Percentiles rank a stretch among this genome's conserved stretches.
These are phyloP conservation scores for Vigna radiata DNA, from an alignment of 306 rosid genomes.

Conservation along the genomic window DNA sequence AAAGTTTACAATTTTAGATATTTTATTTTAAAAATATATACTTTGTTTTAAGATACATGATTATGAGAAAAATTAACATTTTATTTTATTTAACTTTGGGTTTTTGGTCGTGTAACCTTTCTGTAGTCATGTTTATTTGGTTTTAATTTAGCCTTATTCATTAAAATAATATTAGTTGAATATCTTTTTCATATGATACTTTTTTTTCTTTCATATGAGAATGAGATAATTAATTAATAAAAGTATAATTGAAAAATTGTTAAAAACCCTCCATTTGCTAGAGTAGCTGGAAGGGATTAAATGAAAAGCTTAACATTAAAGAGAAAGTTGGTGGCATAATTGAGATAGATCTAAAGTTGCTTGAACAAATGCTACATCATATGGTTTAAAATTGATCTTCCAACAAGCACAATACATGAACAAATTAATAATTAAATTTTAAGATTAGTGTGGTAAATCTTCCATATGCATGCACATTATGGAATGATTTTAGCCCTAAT, in stretches of 20 bases:
- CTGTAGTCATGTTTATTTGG: too few relatives aligned
- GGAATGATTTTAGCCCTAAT: background rate
- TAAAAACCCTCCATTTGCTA: background rate
- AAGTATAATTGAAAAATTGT: too few relatives aligned
- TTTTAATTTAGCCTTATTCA: too few relatives aligned
- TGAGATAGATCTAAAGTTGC: background rate
- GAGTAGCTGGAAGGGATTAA: slow-evolving; percentile 10
- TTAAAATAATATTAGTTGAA: too few relatives aligned
- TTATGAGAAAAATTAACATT: too few relatives aligned
- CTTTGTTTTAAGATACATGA: too few relatives aligned
- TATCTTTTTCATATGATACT: background rate
- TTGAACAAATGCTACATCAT: background rate
- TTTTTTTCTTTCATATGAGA: background rate
- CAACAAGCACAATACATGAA: slow-evolving; percentile 3
- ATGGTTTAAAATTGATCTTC: slow-evolving; percentile 23
- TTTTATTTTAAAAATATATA: too few relatives aligned
- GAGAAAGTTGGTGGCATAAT: slow-evolving; percentile 18
- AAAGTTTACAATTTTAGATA: too few relatives aligned
- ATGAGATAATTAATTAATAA: background rate
- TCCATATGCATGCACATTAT: slow-evolving; percentile 1
- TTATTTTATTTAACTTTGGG: too few relatives aligned
- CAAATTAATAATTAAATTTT: background rate
- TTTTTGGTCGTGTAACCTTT: too few relatives aligned
- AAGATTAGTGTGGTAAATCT: background rate
- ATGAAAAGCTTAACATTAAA: slow-evolving; percentile 16